Base-by-base conservation (phyloP, 164 flowering plant genomes). In the Stephania cephalantha region DNA sequence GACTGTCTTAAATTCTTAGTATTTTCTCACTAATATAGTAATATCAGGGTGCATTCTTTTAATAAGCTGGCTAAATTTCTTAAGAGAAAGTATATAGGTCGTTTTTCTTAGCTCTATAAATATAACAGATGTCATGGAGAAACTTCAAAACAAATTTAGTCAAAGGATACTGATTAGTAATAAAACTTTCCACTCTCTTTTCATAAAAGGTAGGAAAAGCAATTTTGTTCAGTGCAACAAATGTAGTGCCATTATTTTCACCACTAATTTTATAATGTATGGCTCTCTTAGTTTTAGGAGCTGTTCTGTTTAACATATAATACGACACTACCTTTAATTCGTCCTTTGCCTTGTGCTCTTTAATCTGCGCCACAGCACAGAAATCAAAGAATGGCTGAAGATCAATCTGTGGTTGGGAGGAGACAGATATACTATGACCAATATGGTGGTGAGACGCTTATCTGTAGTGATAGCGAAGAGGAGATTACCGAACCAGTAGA, bases 381-480 rank as follows among this genome's bases (percentile, higher is more conserved):
- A 82, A 96, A 94, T 80, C 98, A 91, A 86, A 90, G 95, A 87
- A 94, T 96, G 99, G 88, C 97, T 78, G 98, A 94, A 78, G 97
- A 94, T 70, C 96, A 96, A 77, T 92, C 99, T 30, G 97, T 96
- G 29, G 88, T 91, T 76, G 99, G 99, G 73, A 86, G 95, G 79
- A 92, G 99, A 82, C 91, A 88, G 18, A 96, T 94, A 55, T 96
- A 94, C 79, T 96, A 96, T 84, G 99, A 96, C 76, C 88, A 84
- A 72, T 85, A 83, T 85, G 98, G 97, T 15, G 84, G 97, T 75
- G 99, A 94, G 82, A 90, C 99, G 13, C 84, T 96, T 75, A 79
- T 96, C 70, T 92, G 98, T 53, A 96, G 99, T 85, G 99, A 96
- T 81, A 91, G 97, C 80, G 98, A 96, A 81, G 98, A 91, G 78